Evolutionary conservation across 2,329 filamentous ascomycete genomes (phyloP), one percentile per base, ranked within the genome.

Genomic region (Aurifilum marmelostoma): DNA sequence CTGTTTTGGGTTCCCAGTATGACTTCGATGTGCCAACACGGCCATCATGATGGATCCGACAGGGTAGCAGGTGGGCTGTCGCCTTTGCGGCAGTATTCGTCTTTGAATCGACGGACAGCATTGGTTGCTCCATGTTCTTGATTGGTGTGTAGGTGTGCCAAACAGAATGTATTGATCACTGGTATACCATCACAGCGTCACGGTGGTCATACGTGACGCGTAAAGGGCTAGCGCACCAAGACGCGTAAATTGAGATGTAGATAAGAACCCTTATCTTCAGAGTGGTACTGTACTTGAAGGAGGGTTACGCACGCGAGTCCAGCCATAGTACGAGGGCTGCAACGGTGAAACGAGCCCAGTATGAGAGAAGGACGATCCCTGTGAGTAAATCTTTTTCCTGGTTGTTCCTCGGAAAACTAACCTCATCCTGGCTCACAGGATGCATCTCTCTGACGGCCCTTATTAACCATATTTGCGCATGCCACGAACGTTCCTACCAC

Each of bases 11-110:
- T 7, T 81, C 84, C 93, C 94, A 97, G 77, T 92, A 93, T 58
- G 88, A 83, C 29, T 86, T 79, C 6, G 86, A 82, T 1, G 88
- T 83, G 64, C 89, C 86, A 66, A 95, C 83, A 1, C 89, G 84
- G 1, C 94, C 94, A 74, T 92, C 88, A 78, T 97, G 91, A 74
- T 94, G 86, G 75, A 97, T 88, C 67, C 88, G 87, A 75, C 92
- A 96, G 3, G 94, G 94, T 18, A 97, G 84, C 27, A 97, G 81
- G 75, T 97, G 91, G 4, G 91, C 87, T 0, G 83, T 87, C 67
- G 83, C 83, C 69, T 83, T 83, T 27, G 68, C 58, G 2, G 69
- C 68, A 7, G 69, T 66, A 2, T 73, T 66, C 32, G 72, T 67
- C 6, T 75, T 71, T n/a, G 72, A 67, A 32, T 77, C 75, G 39